phyloP scores from a whole-genome alignment of 2,329 filamentous ascomycete genomes.

The Paramyrothecium sp. region DNA sequence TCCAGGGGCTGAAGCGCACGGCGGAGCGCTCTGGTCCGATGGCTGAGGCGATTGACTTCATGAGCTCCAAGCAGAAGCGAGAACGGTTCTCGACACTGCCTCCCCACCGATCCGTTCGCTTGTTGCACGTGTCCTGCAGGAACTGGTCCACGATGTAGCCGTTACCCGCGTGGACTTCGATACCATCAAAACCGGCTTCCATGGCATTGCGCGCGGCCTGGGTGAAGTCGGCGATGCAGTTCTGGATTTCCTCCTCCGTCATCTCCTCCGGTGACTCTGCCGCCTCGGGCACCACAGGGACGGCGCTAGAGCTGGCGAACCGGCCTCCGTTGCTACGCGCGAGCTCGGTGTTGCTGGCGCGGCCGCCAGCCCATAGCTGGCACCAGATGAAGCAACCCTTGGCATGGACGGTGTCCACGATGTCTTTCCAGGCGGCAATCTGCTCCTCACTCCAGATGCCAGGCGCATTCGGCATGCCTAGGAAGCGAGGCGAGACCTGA shows the following conservation, averaged over 20 bases:
- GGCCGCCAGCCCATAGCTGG: neutral
- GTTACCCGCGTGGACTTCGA: conserved; percentile 58
- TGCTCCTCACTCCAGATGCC: conserved; percentile 6
- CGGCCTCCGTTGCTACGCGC: neutral
- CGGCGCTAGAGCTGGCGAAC: neutral
- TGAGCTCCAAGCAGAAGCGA: conserved; percentile 43
- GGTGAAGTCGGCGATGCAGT: conserved; percentile 2
- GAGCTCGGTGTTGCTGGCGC: neutral
- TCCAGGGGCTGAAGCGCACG: conserved; percentile 58
- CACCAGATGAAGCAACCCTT: neutral
- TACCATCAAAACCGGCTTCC: conserved; percentile 64
- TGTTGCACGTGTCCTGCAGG: conserved; percentile 39
- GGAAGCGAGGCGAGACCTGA: neutral
- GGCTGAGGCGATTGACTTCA: conserved; percentile 34
- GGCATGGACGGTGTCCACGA: conserved; percentile 5
- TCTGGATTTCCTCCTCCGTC: conserved; percentile 4
- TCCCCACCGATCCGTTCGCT: conserved; percentile 47
- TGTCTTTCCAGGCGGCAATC: conserved; percentile 4
- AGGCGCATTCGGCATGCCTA: neutral
- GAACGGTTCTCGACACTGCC: conserved; percentile 48
- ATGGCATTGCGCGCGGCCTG: conserved; percentile 40
- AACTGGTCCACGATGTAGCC: conserved; percentile 55
- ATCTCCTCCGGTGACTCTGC: neutral
- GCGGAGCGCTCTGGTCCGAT: conserved; percentile 49
- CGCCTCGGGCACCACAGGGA: neutral